Evolutionary conservation across 129 eudicot genomes (phyloP).

Genomic region (Flaveria brownii): DNA sequence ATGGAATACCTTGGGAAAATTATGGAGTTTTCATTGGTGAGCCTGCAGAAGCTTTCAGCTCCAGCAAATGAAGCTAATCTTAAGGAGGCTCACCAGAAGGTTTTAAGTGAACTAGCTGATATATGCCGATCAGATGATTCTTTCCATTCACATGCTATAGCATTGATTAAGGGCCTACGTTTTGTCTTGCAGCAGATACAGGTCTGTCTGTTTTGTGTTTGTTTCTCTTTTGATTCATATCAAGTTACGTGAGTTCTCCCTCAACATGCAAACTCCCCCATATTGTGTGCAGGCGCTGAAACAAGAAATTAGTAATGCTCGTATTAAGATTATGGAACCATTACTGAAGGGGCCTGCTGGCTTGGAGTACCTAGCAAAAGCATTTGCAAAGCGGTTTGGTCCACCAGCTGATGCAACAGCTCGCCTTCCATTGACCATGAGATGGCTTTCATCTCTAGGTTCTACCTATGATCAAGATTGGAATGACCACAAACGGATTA

Average conservation of each 20-base stretch:
- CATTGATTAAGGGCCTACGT: conserved; percentile 85
- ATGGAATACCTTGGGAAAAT: conserved; percentile 76
- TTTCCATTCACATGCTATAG: conserved; percentile 51
- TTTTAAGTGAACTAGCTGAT: conserved; percentile 61
- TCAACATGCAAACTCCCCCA: conserved; percentile 4
- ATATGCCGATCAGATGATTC: conserved; percentile 51
- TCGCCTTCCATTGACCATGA: conserved; percentile 63
- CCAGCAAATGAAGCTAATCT: conserved; percentile 73
- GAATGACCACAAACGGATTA: conserved; percentile 53
- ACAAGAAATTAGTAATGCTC: conserved; percentile 85
- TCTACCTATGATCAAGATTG: conserved; percentile 54
- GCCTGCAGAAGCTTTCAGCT: conserved; percentile 90
- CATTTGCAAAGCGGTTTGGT: conserved; percentile 73
- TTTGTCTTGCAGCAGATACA: conserved; percentile 80
- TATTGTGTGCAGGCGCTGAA: conserved; percentile 55
- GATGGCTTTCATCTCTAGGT: conserved; percentile 61
- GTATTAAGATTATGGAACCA: conserved; percentile 78
- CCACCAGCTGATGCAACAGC: conserved; percentile 61
- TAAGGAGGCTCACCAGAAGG: conserved; percentile 61
- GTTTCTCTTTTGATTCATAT: background rate
- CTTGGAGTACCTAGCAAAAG: conserved; percentile 64
- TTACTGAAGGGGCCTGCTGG: conserved; percentile 89
- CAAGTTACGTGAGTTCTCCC: conserved; percentile 8
- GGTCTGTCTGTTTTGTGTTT: conserved; percentile 38
- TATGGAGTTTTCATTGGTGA: conserved; percentile 71